Base-by-base conservation (phyloP, 768 basidiomycete species). In the Coprinopsis marcescibilis region DNA sequence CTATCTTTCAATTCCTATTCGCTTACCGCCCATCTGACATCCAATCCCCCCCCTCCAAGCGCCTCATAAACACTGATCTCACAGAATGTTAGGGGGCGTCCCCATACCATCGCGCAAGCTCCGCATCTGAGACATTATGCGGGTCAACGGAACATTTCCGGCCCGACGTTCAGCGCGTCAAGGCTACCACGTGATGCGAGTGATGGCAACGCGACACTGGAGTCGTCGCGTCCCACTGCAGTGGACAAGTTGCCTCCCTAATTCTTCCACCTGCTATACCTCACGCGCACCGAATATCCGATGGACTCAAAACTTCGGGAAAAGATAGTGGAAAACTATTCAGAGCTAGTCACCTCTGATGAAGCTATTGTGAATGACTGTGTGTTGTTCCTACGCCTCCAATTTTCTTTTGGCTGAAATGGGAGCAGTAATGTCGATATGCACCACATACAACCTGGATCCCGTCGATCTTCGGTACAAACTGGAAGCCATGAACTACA, bases 351-450 rank as follows among this genome's bases (percentile, higher is more conserved):
- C 6, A 43, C 41, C 26, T 6, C 26, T 8, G 41, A 43, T 20
- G 26, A 43, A 17, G 41, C 24, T 11, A 15, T 43, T 4, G 6
- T 43, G 24, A 43, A 27, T 12, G 41, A 43, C 15, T 43, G 41
- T 43, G 19, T 15, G 41, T 30, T 14, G 24, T 11, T 6, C n/a
- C n/a, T n/a, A 32, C 30, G 10, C 30, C n/a, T 32, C n/a, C n/a
- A n/a, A 8, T 8, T 32, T 8, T 8, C 30, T 8, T 32, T n/a
- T 32, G n/a, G 10, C 13, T 4, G 11, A n/a, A 43, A 29, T 29
- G 89, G 86, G 85, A 53, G 70, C n/a, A n/a, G n/a, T n/a, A n/a
- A n/a, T 74, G 25, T 69, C 71, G 20, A 69, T 89, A 50, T 89
- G 87, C 59, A 68, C 74, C 58, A 76, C 75, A 53, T 84, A 80